A percentile compares a stretch with the other conserved stretches of the same genome.
Evolutionary conservation across 495 filamentous ascomycete species (phyloP).

Genomic region (Xylaria grammica): DNA sequence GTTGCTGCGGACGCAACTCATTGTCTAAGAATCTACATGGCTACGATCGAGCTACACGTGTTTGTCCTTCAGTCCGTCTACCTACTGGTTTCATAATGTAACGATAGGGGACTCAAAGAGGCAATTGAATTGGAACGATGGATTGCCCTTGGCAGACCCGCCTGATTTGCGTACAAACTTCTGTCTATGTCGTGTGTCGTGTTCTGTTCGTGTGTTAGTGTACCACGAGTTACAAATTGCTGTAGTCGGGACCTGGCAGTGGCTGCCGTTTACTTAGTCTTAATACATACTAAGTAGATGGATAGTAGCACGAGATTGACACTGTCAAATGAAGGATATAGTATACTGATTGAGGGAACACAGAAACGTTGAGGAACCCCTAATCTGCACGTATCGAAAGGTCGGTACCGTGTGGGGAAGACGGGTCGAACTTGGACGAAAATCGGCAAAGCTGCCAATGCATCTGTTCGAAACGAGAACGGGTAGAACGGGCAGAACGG

Average conservation of each 20-base stretch:
- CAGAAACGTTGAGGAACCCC: conserved; percentile 18
- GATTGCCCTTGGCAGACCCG: conserved; percentile 15
- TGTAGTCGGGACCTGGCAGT: not conserved
- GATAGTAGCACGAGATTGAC: too few relatives aligned
- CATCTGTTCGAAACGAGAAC: too few relatives aligned
- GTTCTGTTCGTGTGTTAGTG: too few relatives aligned
- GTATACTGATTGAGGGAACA: not conserved
- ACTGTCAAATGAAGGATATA: not conserved
- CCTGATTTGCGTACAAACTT: conserved; percentile 4
- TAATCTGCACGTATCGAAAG: not conserved
- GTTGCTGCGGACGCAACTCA: too few relatives aligned
- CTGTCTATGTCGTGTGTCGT: conserved; percentile 4
- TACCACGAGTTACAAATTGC: not conserved
- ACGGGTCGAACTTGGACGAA: too few relatives aligned
- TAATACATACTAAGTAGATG: too few relatives aligned
- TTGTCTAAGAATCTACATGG: too few relatives aligned
- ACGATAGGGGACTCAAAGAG: not conserved
- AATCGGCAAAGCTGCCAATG: not conserved
- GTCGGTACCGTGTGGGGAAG: not conserved
- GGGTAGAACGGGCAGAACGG: too few relatives aligned
- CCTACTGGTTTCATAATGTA: not conserved
- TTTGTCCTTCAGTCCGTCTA: not conserved
- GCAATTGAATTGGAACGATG: not conserved
- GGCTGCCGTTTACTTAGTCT: too few relatives aligned
- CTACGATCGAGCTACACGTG: too few relatives aligned